Conservation (phyloP, 2,329 filamentous ascomycete genomes). For the Fusarium domesticum region DNA sequence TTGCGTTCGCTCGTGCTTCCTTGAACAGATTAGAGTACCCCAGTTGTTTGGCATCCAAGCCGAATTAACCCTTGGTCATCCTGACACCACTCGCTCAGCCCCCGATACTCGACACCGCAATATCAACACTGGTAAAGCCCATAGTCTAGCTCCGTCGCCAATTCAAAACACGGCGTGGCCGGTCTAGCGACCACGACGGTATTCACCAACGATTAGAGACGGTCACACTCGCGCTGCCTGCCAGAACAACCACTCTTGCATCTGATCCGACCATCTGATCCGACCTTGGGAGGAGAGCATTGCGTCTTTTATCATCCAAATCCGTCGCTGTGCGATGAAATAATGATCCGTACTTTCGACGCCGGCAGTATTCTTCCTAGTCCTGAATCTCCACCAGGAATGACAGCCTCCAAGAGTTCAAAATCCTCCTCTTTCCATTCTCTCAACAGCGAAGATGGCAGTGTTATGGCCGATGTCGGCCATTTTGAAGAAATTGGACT, state of each 20-base stretch:
- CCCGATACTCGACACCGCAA: slow-evolving; percentile 26
- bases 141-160: slow-evolving; percentile 10
- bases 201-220: slow-evolving; percentile 1
- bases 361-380: slow-evolving; percentile 31
- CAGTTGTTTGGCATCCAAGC: slow-evolving; percentile 20
- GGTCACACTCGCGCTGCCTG: slow-evolving; percentile 7
- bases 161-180: slow-evolving; percentile 24
- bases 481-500: slow-evolving; percentile 95
- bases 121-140: slow-evolving; percentile 14
- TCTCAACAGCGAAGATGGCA: slow-evolving; percentile 70
- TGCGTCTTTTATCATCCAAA: slow-evolving; percentile 12
- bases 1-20: slow-evolving; percentile 23
- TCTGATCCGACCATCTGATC: too few relatives aligned
- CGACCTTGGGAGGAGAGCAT: too few relatives aligned
- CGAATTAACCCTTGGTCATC: slow-evolving; percentile 20
- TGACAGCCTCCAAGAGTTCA: slow-evolving; percentile 81
- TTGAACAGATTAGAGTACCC: slow-evolving; percentile 20
- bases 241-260: not conserved
- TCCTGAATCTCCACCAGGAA: slow-evolving; percentile 50
- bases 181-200: slow-evolving; percentile 8
- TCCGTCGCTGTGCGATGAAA: slow-evolving; percentile 30
- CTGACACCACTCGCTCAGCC: slow-evolving; percentile 29
- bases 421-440: slow-evolving; percentile 88
- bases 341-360: slow-evolving; percentile 36
- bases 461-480: slow-evolving; percentile 66